These are phyloP conservation scores for Fulvia fulva DNA, from an alignment of 2,329 filamentous ascomycete species.

Conservation along the genomic window DNA sequence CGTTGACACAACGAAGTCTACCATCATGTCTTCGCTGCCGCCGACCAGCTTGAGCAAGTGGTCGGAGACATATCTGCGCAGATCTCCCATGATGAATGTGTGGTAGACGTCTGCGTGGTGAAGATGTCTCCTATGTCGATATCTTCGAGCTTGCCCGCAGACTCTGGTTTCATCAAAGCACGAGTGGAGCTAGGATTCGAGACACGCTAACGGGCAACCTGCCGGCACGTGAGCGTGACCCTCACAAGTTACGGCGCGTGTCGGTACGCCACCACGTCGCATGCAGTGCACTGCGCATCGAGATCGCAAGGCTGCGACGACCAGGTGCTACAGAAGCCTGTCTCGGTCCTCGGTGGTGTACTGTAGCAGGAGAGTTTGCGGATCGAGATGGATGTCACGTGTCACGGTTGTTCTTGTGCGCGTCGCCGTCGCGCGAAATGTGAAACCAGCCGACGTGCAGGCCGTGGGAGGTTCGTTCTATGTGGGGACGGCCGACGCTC, in stretches of 20 bases:
- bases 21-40: slow-evolving; percentile 52
- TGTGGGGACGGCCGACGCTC: no score
- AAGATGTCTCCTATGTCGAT: background rate
- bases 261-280: background rate
- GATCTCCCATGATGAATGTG: slow-evolving; percentile 29
- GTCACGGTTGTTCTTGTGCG: no score
- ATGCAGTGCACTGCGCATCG: no score
- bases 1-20: slow-evolving; percentile 56
- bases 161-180: background rate
- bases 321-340: no score
- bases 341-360: no score
- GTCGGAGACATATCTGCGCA: slow-evolving; percentile 43
- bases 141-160: background rate
- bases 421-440: no score
- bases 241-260: background rate
- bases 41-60: slow-evolving; percentile 52
- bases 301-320: no score
- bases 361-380: no score
- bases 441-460: no score
- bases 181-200: background rate
- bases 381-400: no score
- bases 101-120: background rate
- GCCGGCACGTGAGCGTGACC: background rate
- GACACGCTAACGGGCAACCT: background rate
- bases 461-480: no score